Evolutionary conservation across 140 eudicot species (phyloP), one percentile per base, ranked within the genome.

Genomic region (Senecio squalidus): DNA sequence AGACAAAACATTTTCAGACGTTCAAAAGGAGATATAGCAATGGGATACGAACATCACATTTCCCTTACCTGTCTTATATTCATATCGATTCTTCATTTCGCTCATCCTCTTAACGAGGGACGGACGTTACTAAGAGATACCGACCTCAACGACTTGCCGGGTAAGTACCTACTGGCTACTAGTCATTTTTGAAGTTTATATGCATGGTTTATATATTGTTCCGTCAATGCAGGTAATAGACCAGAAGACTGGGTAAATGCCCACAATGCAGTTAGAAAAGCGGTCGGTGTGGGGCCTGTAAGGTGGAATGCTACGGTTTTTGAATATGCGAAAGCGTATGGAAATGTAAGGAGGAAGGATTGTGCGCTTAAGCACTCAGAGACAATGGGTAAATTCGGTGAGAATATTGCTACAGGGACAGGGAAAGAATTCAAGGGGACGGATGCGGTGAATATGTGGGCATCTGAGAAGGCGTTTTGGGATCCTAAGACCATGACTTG

Each of bases 201-300:
- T n/a, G n/a, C n/a, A n/a, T n/a, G n/a, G n/a, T n/a, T n/a, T n/a
- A n/a, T n/a, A n/a, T n/a, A n/a, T n/a, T n/a, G n/a, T n/a, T n/a
- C n/a, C n/a, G n/a, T n/a, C n/a, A n/a, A n/a, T n/a, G n/a, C n/a
- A n/a, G n/a, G n/a, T n/a, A n/a, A n/a, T n/a, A n/a, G n/a, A n/a
- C 69, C 51, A 4, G 64, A 68, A 62, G 82, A 76, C 73, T 76
- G 31, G 23, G 24, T 76, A 5, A 13, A 52, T 4, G 66, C 74
- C 10, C 82, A 76, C 16, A 70, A 70, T 11, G 22, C 57, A 5
- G 77, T 78, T 51, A 73, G 82, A 5, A 30, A 67, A 4, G 29
- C 27, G 16, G 82, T 76, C 4, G 61, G 78, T 0, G 82, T 76
- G 7, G 71, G 74, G 1, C 45, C 72, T 10, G 33, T 76, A 39